Evolutionary conservation across 495 filamentous ascomycete genomes (phyloP).

Genomic region (Hamigera avellanea): DNA sequence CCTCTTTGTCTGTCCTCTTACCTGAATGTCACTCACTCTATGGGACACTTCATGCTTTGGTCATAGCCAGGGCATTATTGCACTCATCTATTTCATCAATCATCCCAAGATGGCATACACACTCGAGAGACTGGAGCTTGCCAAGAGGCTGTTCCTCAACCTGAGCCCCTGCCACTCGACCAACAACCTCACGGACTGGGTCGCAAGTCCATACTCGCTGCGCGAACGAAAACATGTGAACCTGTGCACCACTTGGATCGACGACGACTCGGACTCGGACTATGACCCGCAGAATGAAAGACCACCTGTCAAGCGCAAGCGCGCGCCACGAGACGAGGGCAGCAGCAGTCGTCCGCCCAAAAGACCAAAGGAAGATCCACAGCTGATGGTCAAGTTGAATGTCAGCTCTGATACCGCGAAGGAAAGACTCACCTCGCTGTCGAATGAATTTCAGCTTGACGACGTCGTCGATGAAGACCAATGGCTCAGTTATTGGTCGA

Average conservation of each 20-base stretch:
- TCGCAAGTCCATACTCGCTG: not conserved
- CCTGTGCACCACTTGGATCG: not conserved
- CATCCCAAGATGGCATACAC: not conserved
- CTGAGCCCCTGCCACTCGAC: not conserved
- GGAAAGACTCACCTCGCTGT: not conserved
- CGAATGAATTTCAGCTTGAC: not conserved
- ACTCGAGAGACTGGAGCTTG: not conserved
- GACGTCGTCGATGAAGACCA: not conserved
- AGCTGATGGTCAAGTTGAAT: not conserved
- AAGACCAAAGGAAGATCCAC: not conserved
- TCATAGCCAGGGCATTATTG: too few relatives aligned
- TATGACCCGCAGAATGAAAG: not conserved
- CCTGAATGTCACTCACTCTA: too few relatives aligned
- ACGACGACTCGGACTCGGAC: not conserved
- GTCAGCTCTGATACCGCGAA: not conserved
- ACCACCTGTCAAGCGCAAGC: not conserved
- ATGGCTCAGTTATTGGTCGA: not conserved
- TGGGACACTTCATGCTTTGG: too few relatives aligned
- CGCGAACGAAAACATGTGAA: not conserved
- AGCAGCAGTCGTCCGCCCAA: too few relatives aligned
- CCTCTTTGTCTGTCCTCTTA: too few relatives aligned
- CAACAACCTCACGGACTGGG: not conserved
- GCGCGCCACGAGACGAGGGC: too few relatives aligned
- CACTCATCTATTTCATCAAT: too few relatives aligned
- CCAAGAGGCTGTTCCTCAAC: not conserved